Conservation (phyloP, 2,329 filamentous ascomycete species). For the Blastomyces percursus region DNA sequence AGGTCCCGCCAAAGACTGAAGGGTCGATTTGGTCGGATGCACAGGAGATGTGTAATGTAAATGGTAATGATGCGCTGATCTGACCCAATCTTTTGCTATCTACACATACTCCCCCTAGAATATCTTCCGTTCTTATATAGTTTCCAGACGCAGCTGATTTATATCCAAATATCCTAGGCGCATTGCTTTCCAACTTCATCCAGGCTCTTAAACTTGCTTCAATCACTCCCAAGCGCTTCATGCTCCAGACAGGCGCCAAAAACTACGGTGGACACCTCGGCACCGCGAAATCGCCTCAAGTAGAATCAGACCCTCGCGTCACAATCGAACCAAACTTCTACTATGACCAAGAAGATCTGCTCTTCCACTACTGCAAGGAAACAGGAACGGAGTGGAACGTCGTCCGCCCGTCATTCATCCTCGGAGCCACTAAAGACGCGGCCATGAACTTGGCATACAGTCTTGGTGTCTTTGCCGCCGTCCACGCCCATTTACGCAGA, state of each 20-base stretch:
- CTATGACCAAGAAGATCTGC: constrained; percentile 20
- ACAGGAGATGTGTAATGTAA: constrained; percentile 41
- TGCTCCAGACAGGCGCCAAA: constrained; percentile 33
- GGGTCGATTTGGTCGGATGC: constrained; percentile 40
- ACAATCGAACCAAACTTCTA: constrained; percentile 21
- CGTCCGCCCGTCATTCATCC: constrained; percentile 17
- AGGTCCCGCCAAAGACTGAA: constrained; percentile 38
- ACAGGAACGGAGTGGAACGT: constrained; percentile 18
- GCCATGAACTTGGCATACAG: constrained; percentile 19
- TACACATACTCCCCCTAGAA: background rate
- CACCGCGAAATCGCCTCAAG: constrained; percentile 17
- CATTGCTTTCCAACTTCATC: constrained; percentile 41
- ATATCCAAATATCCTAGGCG: constrained; percentile 5
- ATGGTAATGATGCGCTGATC: constrained; percentile 19
- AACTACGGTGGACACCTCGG: constrained; percentile 20
- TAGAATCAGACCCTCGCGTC: constrained; percentile 19
- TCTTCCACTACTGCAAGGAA: constrained; percentile 17
- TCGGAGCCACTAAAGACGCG: constrained; percentile 20
- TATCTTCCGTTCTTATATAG: background rate
- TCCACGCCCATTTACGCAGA: constrained; percentile 16
- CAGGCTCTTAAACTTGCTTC: constrained; percentile 32
- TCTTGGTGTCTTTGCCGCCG: constrained; percentile 18
- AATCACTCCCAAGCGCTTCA: constrained; percentile 37
- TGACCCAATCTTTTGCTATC: no score
- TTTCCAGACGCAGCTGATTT: background rate